A percentile compares a stretch with the other conserved stretches of the same genome.
phyloP scores from a whole-genome alignment of 257 asterid species.

The Lycium barbarum region DNA sequence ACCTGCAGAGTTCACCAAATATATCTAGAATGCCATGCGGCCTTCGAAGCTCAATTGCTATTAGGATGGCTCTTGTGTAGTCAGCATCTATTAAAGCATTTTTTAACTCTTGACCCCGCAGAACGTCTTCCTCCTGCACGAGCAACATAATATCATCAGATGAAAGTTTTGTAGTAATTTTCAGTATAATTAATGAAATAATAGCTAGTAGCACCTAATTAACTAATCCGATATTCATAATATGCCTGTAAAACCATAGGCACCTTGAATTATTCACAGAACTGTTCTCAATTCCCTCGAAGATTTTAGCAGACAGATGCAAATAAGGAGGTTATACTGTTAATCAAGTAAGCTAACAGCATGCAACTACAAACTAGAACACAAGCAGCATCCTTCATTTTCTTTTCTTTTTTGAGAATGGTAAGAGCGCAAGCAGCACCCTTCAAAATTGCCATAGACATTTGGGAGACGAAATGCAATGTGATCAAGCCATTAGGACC shows the following conservation, averaged over 20 bases:
- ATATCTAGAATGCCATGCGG: slow-evolving; percentile 67
- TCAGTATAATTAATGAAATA: not conserved
- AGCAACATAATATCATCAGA: slow-evolving; percentile 28
- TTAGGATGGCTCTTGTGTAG: slow-evolving; percentile 78
- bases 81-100: slow-evolving; percentile 85
- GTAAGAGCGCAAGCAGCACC: too few species aligned
- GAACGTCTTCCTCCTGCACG: slow-evolving; percentile 82
- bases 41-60: slow-evolving; percentile 91
- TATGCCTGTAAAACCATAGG: not conserved
- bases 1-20: too few species aligned
- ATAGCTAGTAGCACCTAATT: slow-evolving; percentile 19
- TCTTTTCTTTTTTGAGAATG: too few species aligned
- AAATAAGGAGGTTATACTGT: too few species aligned
- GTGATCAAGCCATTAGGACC: too few species aligned
- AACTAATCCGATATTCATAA: not conserved
- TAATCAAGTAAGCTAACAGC: too few species aligned
- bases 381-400: too few species aligned
- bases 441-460: too few species aligned
- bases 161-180: not conserved
- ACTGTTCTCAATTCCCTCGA: too few species aligned
- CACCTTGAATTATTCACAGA: not conserved
- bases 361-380: too few species aligned
- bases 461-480: too few species aligned
- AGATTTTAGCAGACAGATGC: too few species aligned
- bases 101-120: slow-evolving; percentile 91